Base-by-base conservation (phyloP, 768 basidiomycete species). In the Mycena indigotica region DNA sequence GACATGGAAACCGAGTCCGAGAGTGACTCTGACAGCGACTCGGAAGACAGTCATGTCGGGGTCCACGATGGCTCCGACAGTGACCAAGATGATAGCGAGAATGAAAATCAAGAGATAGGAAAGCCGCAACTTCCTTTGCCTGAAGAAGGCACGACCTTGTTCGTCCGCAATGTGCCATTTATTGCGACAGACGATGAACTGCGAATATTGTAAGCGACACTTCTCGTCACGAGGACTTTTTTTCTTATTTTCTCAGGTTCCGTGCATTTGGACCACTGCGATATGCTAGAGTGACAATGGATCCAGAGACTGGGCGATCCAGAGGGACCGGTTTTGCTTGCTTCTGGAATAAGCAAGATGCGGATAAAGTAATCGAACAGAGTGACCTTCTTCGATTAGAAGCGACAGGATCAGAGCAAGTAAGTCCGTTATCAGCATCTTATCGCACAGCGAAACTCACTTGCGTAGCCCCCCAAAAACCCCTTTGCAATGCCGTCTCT, bases 271-370 rank as follows among this genome's bases (percentile, higher is more conserved):
- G 97, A 0, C 88, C 93, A 4, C 77, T 99, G 17, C 89, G 95
- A 23, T 99, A 98, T 69, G 95, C 91, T 3, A 86, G 93, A 21
- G 91, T 98, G 51, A 90, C 95, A 0, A 77, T 94, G 72, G 97
- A 98, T 64, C 79, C 76, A 5, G 84, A 79, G 1, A 93, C 88
- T 1, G 92, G 88, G 17, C 87, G 95, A 45, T 94, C 96, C 23
- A 82, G 94, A 45, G 97, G 97, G 24, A 96, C 95, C 5, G 97
- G 95, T 3, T 99, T 99, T 68, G 94, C 88, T 2, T 98, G 95
- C 70, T 98, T 96, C 74, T 98, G 96, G 95, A 93, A 95, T 56
- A 85, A 82, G 58, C 90, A 86, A 61, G 90, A 95, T 61, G 95
- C 95, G 16, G 88, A 95, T 67, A 86, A 85, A 58, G 93, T 86